phyloP scores from a whole-genome alignment of 768 basidiomycete genomes.

The Pisolithus albus region DNA sequence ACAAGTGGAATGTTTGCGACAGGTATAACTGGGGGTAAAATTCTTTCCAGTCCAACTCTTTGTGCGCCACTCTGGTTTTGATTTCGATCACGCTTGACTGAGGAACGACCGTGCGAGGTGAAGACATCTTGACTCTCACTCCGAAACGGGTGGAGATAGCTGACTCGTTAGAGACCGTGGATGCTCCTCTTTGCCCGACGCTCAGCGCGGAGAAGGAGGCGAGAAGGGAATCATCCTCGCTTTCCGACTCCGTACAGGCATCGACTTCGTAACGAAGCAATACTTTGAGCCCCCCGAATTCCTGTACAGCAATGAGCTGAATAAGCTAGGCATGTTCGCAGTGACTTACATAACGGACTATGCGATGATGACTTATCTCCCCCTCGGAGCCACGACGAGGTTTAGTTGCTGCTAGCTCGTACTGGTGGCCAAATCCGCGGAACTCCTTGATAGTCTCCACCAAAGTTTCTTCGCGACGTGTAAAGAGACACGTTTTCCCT shows the following conservation, averaged over 20 bases:
- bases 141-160: conserved; percentile 1
- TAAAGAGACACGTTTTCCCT: conserved; percentile 57
- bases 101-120: conserved; percentile 25
- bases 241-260: conserved; percentile 22
- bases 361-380: conserved; percentile 53
- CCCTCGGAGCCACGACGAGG: conserved; percentile 43
- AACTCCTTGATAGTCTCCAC: conserved; percentile 12
- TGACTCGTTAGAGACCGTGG: background rate
- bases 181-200: conserved; percentile 7
- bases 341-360: conserved; percentile 52
- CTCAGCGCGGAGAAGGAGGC: conserved; percentile 19
- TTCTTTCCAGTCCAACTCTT: conserved; percentile 49
- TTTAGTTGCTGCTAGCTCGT: conserved; percentile 51
- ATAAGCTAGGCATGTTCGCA: background rate
- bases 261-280: conserved; percentile 56
- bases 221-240: conserved; percentile 19
- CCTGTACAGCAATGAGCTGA: conserved; percentile 28
- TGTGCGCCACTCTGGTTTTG: conserved; percentile 23
- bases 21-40: conserved; percentile 61
- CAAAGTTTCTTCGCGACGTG: conserved; percentile 44
- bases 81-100: conserved; percentile 33
- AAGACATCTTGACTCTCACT: conserved; percentile 17
- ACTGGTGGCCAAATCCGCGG: conserved; percentile 51
- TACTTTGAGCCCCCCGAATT: conserved; percentile 50
- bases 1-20: conserved; percentile 58